A percentile compares a stretch with the other conserved stretches of the same genome.
Conservation (phyloP, 257 asterid species). For the Solanum pimpinellifolium region DNA sequence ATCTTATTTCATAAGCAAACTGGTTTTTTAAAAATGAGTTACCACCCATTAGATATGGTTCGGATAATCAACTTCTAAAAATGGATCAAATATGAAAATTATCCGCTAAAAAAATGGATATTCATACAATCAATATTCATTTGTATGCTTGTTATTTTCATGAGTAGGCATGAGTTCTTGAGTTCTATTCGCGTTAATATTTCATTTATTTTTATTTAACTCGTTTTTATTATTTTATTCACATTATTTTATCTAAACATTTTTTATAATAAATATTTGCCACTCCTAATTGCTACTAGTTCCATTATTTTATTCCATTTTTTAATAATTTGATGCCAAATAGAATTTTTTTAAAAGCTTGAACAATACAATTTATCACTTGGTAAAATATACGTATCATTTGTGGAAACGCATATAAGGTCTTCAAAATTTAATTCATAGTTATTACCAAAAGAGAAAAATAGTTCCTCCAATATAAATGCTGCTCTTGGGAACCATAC, state of each 20-base stretch:
- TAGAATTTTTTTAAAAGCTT: no score
- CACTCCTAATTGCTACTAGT: neutral
- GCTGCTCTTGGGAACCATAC: neutral
- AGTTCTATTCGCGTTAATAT: neutral
- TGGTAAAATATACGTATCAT: no score
- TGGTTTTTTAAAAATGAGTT: neutral
- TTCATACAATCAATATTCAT: neutral
- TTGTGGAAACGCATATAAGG: no score
- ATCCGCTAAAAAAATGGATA: neutral
- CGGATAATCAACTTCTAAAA: neutral
- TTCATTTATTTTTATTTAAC: no score
- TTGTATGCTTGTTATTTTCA: neutral
- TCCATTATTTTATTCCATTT: neutral
- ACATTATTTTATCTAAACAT: no score
- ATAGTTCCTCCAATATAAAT: neutral
- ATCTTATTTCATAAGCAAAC: neutral
- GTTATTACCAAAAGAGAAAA: no score
- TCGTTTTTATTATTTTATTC: neutral
- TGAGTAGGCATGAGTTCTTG: no score
- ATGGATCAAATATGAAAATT: neutral
- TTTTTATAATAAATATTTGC: neutral
- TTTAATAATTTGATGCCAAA: no score
- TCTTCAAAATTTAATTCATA: no score
- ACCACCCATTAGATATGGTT: neutral
- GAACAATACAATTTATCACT: no score